Evolutionary conservation across 257 asterid genomes (phyloP), one percentile per base, ranked within the genome.

Genomic region (Handroanthus guayacan): DNA sequence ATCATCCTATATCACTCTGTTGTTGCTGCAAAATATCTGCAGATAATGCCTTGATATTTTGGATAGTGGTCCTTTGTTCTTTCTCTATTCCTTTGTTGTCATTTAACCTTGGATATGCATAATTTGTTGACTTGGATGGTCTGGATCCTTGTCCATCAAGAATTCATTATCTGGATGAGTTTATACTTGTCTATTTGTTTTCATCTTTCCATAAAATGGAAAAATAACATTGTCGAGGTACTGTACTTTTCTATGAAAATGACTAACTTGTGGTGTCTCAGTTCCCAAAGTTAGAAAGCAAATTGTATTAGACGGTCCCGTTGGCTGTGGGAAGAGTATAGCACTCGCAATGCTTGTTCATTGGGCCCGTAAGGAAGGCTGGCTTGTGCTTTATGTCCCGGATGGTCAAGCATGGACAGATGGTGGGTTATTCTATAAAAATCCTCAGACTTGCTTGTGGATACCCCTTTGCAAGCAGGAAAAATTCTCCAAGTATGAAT

Each of bases 281-380:
- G 99, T 86, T 87, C 89, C 81, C 76, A 87, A 88, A 85, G 85
- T 84, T 74, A 88, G 79, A 78, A 91, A 82, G 82, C 97, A 91
- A 85, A 71, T 90, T 68, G 89, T 93, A 25, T 82, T 95, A 76
- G 99, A 93, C 82, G 98, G 98, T 64, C 97, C 83, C 71, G 85
- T 85, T 61, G 89, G 98, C 76, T 88, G 94, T 67, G 99, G 99
- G 62, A 95, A 95, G 89, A 95, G 98, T 78, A 90, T 91, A 74
- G 86, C 93, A 65, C 93, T 95, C 56, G 97, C 98, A 67, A 91
- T 95, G 97, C 97, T 95, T 73, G 97, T 95, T 78, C 79, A 86
- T 67, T 95, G 99, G 98, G 99, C 99, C 13, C 97, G 99, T 55
- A 81, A 71, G 79, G 98, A 95, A 88, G 99, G 98, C 36, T 95